Base-by-base conservation (phyloP, 1,284 basidiomycete species). In the Blastosporella zonata region DNA sequence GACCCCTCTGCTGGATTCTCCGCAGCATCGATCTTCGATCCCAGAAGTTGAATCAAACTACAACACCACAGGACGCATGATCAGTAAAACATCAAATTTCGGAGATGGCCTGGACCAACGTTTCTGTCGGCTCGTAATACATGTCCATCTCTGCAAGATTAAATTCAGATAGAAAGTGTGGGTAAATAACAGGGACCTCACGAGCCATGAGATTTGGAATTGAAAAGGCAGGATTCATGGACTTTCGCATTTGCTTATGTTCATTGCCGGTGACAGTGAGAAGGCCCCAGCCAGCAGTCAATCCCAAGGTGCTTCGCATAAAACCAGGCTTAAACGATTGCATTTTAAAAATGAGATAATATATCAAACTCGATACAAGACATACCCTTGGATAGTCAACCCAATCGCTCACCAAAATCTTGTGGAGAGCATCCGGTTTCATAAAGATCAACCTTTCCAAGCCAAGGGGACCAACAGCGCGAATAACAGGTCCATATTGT, bases 201-300 rank as follows among this genome's bases (percentile, higher is more conserved):
- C 74, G 73, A 44, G 71, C 67, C 52, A 68, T 70, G 25, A 78
- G 63, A 52, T 70, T 75, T 0, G 68, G 59, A 28, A 75, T 61
- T 0, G 74, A 74, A 54, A 78, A 78, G 0, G 75, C 75, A 2
- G 74, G 74, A 51, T 75, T 76, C 73, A 78, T 74, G 2, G 65
- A 67, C 52, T 68, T 72, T 20, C 75, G 67, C 72, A 78, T 75
- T 47, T 68, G 67, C 50, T 68, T 72, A 55, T 77, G 75, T 36
- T 73, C 71, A 42, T 71, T 67, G 9, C 73, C 74, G 2, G 73
- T 74, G 1, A 72, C 69, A 0, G 75, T 75, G 46, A 78, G 57
- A 12, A 78, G 60, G 0, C 75, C 74, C 56, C 70, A 70, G 0
- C 75, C 75, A 6, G 74, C 68, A 0, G 69, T 66, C 12, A 72